These are phyloP conservation scores for Trypanosoma melophagium DNA, from an alignment of 208 protist species.

Conservation along the genomic window DNA sequence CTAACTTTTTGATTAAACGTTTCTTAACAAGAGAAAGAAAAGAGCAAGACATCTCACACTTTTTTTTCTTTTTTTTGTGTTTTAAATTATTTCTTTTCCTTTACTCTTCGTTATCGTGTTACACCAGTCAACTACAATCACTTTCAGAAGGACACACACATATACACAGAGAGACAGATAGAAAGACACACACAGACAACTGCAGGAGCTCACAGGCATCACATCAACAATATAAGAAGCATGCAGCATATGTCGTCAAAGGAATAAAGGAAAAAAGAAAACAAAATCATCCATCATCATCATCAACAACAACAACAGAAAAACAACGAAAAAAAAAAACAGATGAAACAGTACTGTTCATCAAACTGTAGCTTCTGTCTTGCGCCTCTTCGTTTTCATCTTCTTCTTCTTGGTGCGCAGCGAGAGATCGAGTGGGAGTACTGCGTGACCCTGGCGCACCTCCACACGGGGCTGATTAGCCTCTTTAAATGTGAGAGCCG, in stretches of 20 bases:
- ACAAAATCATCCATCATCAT: neutral
- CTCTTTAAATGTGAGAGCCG: constrained; percentile 79
- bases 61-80: too few species aligned
- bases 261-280: neutral
- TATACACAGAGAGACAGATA: neutral
- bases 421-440: constrained; percentile 78
- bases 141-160: too few species aligned
- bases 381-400: constrained; percentile 76
- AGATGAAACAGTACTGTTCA: neutral
- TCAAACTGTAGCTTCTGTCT: constrained; percentile 27
- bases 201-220: too few species aligned
- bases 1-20: too few species aligned
- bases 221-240: too few species aligned
- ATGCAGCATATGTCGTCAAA: too few species aligned
- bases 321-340: constrained; percentile 6
- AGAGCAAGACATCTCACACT: too few species aligned
- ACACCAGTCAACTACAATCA: too few species aligned
- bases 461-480: constrained; percentile 80
- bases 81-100: too few species aligned
- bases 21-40: too few species aligned
- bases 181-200: neutral
- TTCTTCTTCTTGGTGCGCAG: constrained; percentile 52
- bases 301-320: constrained; percentile 2
- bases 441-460: constrained; percentile 72
- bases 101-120: too few species aligned